Base-by-base conservation (phyloP, 1,284 basidiomycete species). In the Sanghuangporus baumii region DNA sequence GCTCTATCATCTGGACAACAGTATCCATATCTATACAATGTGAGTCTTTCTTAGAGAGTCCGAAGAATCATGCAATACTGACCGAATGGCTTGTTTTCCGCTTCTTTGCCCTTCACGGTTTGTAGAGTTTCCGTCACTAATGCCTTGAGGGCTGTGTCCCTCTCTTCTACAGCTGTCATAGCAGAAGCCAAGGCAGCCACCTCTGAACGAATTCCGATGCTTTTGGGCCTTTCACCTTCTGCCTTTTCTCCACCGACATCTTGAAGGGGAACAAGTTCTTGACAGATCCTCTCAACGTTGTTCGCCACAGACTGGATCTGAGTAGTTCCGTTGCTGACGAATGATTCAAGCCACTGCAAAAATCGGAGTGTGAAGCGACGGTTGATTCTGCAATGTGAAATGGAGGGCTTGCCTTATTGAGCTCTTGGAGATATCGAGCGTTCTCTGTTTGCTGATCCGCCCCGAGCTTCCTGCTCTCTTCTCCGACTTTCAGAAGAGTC, bases 291-390 rank as follows among this genome's bases (percentile, higher is more conserved):
- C 48, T 88, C 82, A 1, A 93, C 76, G 51, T 82, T 81, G 20
- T 76, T 75, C 7, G 84, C 81, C 40, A 93, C 79, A 34, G 74
- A 74, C 68, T 88, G 83, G 34, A 91, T 85, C 65, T 93, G 88
- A 16, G 80, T 79, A 0, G 87, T 86, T 7, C 87, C 86, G 59
- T 87, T 86, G 52, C 84, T 83, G 46, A 93, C 89, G 70, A 93
- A 93, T 2, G 85, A 78, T 67, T 93, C 91, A 36, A 94, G 79
- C 92, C 92, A 94, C 88, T 91, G 54, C 3, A 26, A 55, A 9
- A 34, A 57, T 18, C 9, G 31, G 7, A n/a, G 31, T 26, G 52
- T n/a, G 12, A 46, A 11, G 20, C 16, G 43, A 7, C 7, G 16
- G 43, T 7, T 14, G 6, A n/a, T n/a, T 23, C 18, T 7, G 23